Base-by-base conservation (phyloP, 768 basidiomycete species). In the Megacollybia marginata region DNA sequence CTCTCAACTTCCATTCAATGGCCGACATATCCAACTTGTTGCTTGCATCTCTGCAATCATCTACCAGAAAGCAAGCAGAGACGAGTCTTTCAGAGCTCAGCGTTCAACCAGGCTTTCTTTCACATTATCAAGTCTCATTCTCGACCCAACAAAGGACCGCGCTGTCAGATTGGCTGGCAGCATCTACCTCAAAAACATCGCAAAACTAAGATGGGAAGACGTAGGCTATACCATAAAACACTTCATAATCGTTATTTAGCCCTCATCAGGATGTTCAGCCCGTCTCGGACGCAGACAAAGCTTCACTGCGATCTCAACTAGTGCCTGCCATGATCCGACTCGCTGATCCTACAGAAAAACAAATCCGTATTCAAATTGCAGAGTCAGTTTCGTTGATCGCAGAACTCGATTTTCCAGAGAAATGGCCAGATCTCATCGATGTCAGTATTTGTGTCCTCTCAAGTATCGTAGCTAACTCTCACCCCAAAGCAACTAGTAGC, bases 331-430 rank as follows among this genome's bases (percentile, higher is more conserved):
- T 99, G 95, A 82, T 98, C 52, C 65, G 80, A 18, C 74, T 97
- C 33, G 89, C 92, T 0, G 72, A 72, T 51, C 76, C 88, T 7
- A 67, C 78, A 34, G 87, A 91, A 65, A 89, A 86, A 59, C 53
- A 74, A 4, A 73, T 89, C 49, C 80, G 89, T 6, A 81, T 85
- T 1, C 93, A 98, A 67, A 79, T 98, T 33, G 94, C 92, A 13
- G 94, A 99, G 68, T 81, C 92, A 9, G 86, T 98, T 32, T 85
- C 93, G 8, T 78, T 94, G 57, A 87, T 98, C 61, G 94, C 96
- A 12, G 82, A 85, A 55, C 74, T 84, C 20, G 96, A 99, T 69
- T 99, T 98, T 62, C 96, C 96, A 9, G 65, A 72, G 13, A 79
- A 79, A 56, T 99, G 96, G 96, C 75, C 79, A 15, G 82, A 87